Evolutionary conservation across 2,329 filamentous ascomycete species (phyloP).

Genomic region (Aspergillus jensenii): DNA sequence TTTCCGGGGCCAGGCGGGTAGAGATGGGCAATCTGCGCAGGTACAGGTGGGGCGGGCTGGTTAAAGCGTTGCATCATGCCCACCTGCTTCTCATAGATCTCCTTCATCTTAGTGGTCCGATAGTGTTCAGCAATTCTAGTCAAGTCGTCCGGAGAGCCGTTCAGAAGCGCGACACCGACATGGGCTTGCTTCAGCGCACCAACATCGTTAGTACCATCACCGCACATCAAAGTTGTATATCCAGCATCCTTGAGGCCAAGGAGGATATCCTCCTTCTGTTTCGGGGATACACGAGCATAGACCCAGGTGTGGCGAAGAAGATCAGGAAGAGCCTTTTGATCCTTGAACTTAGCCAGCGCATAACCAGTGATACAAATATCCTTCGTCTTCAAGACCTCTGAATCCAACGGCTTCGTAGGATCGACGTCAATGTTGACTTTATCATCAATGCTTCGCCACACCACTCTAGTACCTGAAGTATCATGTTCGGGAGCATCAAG

Average conservation of each 20-base stretch:
- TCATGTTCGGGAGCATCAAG: slow-evolving; percentile 93
- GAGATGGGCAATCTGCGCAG: slow-evolving; percentile 86
- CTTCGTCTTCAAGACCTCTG: slow-evolving; percentile 76
- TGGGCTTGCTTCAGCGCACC: slow-evolving; percentile 97
- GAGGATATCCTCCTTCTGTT: slow-evolving; percentile 99
- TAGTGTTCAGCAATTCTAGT: slow-evolving; percentile 89
- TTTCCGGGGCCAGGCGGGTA: slow-evolving; percentile 89
- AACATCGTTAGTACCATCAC: slow-evolving; percentile 97
- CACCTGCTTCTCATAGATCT: slow-evolving; percentile 95
- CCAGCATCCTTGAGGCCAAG: slow-evolving; percentile 93
- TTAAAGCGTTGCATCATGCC: slow-evolving; percentile 93
- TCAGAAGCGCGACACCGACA: slow-evolving; percentile 92
- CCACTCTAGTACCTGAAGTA: slow-evolving; percentile 72
- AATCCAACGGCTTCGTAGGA: slow-evolving; percentile 74
- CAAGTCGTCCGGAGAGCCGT: slow-evolving; percentile 89
- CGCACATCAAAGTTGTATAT: slow-evolving; percentile 98
- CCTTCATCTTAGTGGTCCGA: slow-evolving; percentile 96
- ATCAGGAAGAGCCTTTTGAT: slow-evolving; percentile 70
- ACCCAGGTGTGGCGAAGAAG: slow-evolving; percentile 92
- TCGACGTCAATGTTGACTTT: slow-evolving; percentile 83
- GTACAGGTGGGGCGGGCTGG: slow-evolving; percentile 87
- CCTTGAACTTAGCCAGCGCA: slow-evolving; percentile 84
- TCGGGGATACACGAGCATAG: slow-evolving; percentile 95
- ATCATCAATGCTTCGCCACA: slow-evolving; percentile 96
- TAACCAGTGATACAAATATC: slow-evolving; percentile 97